Conservation (phyloP, 2,329 filamentous ascomycete genomes). For the Colletotrichum tamarilloi region DNA sequence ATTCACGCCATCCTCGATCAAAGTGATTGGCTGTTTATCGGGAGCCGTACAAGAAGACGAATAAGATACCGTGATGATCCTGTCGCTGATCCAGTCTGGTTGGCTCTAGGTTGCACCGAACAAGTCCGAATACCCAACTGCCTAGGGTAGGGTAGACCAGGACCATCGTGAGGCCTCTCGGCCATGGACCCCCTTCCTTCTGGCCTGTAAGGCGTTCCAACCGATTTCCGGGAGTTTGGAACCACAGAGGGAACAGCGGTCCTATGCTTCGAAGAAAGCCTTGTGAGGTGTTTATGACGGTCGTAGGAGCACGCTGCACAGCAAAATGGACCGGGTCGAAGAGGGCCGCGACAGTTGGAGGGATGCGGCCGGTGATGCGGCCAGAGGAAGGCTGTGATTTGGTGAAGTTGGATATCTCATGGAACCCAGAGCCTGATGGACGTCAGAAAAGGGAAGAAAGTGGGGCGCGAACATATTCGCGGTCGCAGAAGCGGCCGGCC, state of each 20-base stretch:
- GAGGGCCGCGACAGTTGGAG: neutral
- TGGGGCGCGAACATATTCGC: neutral
- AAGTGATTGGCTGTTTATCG: neutral
- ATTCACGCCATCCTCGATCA: neutral
- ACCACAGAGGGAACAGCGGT: neutral
- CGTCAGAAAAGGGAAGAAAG: neutral
- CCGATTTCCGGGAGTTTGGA: neutral
- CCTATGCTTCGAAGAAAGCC: constrained; percentile 21
- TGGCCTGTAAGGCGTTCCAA: neutral
- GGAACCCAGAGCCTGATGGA: neutral
- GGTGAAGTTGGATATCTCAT: constrained; percentile 2
- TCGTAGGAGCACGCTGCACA: neutral
- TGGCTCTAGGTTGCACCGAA: neutral
- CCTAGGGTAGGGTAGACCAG: no score
- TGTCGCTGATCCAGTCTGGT: neutral
- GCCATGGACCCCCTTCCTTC: neutral
- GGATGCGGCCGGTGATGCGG: constrained; percentile 19
- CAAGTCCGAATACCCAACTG: neutral
- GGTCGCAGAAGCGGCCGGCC: constrained; percentile 26
- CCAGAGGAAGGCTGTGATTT: constrained; percentile 17
- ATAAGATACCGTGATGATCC: neutral
- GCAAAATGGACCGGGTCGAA: neutral
- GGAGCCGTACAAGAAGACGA: neutral
- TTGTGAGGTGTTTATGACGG: constrained; percentile 27
- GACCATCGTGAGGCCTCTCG: neutral